Base-by-base conservation (phyloP, 1,284 basidiomycete species). In the Fomitopsis betulina region DNA sequence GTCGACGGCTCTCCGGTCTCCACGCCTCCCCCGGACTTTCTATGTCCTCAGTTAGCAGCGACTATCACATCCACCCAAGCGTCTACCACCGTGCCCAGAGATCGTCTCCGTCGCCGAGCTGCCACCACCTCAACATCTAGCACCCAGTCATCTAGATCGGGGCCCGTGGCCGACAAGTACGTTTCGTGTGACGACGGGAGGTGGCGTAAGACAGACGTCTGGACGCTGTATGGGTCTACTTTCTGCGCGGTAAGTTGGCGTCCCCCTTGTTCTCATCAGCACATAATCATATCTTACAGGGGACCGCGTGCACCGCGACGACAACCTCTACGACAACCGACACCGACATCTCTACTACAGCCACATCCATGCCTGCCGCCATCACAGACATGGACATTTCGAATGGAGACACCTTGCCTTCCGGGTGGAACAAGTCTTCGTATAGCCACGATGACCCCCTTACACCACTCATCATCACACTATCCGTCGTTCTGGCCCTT, bases 161-260 rank as follows among this genome's bases (percentile, higher is more conserved):
- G 53, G 49, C 38, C 63, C 58, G 62, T 87, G 30, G 84, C 88
- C 35, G 79, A 83, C 70, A 83, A 76, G 67, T 90, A 79, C 70
- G 73, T 75, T 55, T 66, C 77, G 64, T 83, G 76, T 17, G 55
- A 71, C n/a, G 86, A 88, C 74, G 83, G 81, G 13, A 68, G 73
- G 56, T 90, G 87, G 87, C 77, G 80, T 58, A 84, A 78, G 70
- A 76, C 79, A 3, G 72, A 76, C n/a, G 64, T 67, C 32, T 89
- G 82, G 74, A 80, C 82, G 15, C 70, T 89, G 30, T 88, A 86
- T 65, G 87, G 87, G 42, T 82, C 82, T 27, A 79, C 82, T 21
- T 75, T 84, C 58, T 79, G 84, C 70, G 38, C 63, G 40, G 75
- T 77, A 64, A 64, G 68, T 67, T 58, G 21, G 50, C 12, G 15